Conservation (phyloP, 225 moss, liverwort and hornwort genomes). For the Marchantia paleacea region DNA sequence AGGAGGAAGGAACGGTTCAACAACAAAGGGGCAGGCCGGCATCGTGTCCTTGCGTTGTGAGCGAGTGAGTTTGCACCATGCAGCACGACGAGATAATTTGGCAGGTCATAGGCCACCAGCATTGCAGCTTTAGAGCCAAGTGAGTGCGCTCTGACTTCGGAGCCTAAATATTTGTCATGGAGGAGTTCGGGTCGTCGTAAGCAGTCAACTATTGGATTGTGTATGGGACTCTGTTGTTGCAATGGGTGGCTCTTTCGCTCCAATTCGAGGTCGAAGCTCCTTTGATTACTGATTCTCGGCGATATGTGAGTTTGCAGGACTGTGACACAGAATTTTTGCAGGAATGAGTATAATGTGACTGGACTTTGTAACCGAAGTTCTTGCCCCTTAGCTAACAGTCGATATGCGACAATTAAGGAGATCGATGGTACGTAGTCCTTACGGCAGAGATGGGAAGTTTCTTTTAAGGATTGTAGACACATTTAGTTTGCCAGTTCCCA, state of each 20-base stretch:
- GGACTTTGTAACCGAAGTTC: constrained; percentile 96
- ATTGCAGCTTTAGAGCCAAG: constrained; percentile 94
- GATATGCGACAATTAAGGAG: constrained; percentile 91
- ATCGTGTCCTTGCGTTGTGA: too few species aligned
- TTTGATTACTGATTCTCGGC: neutral
- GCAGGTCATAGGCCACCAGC: constrained; percentile 90
- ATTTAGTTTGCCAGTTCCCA: too few species aligned
- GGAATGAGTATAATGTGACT: constrained; percentile 93
- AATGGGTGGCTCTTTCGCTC: too few species aligned
- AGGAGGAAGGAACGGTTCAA: too few species aligned
- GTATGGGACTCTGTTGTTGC: neutral
- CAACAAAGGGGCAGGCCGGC: too few species aligned
- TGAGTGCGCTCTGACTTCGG: constrained; percentile 36
- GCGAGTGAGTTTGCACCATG: constrained; percentile 39
- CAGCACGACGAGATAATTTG: constrained; percentile 97
- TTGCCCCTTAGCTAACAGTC: constrained; percentile 88
- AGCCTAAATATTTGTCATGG: too few species aligned
- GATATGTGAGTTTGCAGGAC: constrained; percentile 56
- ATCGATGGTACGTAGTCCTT: constrained; percentile 55
- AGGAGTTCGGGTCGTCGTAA: neutral
- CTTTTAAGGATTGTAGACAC: too few species aligned
- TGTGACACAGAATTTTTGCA: constrained; percentile 87
- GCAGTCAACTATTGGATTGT: neutral
- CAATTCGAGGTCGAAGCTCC: too few species aligned
- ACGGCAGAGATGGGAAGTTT: neutral